phyloP scores from a whole-genome alignment of 768 basidiomycete genomes.

The Tulasnella sp. region DNA sequence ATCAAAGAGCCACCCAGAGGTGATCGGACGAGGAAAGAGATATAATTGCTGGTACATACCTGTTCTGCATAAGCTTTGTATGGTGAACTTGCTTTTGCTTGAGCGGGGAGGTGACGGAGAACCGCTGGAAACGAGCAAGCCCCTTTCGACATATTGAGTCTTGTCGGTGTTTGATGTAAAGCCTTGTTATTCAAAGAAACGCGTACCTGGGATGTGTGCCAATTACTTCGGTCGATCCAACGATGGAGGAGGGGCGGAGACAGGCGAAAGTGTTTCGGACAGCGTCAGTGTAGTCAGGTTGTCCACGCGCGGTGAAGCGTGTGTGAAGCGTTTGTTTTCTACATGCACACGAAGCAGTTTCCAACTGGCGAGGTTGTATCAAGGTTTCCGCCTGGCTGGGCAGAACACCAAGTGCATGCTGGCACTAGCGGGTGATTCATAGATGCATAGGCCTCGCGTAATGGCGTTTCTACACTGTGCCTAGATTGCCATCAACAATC shows the following conservation, averaged over 20 bases:
- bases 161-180: neutral
- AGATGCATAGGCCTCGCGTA: neutral
- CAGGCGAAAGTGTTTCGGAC: constrained; percentile 5
- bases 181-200: neutral
- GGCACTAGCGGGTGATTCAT: neutral
- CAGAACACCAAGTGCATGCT: neutral
- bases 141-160: constrained; percentile 11
- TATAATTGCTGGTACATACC: neutral
- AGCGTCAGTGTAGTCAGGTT: constrained; percentile 5
- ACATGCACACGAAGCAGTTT: neutral
- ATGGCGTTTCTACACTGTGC: neutral
- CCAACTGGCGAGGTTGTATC: neutral
- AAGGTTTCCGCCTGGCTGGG: neutral
- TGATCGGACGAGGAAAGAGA: constrained; percentile 1
- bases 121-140: constrained; percentile 1
- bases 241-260: constrained; percentile 1
- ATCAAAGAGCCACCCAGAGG: constrained; percentile 5
- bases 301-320: neutral
- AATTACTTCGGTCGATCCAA: constrained; percentile 10
- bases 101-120: constrained; percentile 4
- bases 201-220: constrained; percentile 2
- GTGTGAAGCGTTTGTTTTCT: neutral
- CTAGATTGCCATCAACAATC: neutral
- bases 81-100: constrained; percentile 1
- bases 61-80: neutral